These are phyloP conservation scores for Flaveria ramosissima DNA, from an alignment of 129 eudicot genomes.

Conservation along the genomic window DNA sequence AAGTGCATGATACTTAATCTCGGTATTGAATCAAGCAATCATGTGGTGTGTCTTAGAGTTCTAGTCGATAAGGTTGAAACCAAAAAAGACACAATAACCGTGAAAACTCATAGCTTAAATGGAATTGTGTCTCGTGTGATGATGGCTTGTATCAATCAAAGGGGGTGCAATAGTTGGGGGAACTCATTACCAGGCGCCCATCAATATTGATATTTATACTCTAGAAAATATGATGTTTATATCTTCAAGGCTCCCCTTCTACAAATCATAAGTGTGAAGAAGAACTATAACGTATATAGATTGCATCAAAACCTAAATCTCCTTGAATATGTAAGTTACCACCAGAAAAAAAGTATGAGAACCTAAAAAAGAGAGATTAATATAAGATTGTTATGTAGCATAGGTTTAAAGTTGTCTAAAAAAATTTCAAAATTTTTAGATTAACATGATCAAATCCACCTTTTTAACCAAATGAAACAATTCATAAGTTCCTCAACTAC, in stretches of 20 bases:
- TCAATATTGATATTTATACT: slow-evolving; percentile 24
- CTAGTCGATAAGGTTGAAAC: no score
- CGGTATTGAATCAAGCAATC: no score
- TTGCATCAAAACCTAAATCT: slow-evolving; percentile 31
- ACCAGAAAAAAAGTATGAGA: not conserved
- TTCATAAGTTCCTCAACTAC: not conserved
- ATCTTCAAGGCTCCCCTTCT: slow-evolving; percentile 50
- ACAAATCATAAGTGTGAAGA: slow-evolving; percentile 45
- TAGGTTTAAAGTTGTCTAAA: not conserved
- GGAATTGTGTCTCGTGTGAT: no score
- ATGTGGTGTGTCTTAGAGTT: no score
- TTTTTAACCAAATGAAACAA: not conserved
- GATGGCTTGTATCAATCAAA: no score
- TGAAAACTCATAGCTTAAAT: no score
- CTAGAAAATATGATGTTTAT: slow-evolving; percentile 53
- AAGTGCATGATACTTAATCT: no score
- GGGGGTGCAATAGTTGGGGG: no score
- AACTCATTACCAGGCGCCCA: no score
- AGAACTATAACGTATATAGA: slow-evolving; percentile 30
- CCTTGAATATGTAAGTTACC: slow-evolving; percentile 28
- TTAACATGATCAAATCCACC: not conserved
- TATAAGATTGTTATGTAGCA: not conserved
- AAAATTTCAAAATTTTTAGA: not conserved
- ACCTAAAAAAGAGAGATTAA: no score
- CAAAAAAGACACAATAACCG: no score